Base-by-base conservation (phyloP, 345 rosid genomes). In the Moricandia arvensis region DNA sequence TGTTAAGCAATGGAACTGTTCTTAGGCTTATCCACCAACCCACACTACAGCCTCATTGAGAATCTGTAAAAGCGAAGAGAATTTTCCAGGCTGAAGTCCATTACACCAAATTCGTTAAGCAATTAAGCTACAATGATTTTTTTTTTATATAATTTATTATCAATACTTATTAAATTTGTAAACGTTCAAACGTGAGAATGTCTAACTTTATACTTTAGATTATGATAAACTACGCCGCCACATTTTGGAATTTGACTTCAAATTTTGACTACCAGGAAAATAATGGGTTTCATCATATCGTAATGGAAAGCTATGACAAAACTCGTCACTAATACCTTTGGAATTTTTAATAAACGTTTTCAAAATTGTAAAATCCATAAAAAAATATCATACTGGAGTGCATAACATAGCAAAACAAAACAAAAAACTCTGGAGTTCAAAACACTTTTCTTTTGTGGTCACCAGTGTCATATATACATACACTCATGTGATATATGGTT, bases 181-280 rank as follows among this genome's bases (percentile, higher is more conserved):
- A 35, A 55, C 33, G 15, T 31, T 24, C 45, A 51, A 57, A 63
- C 63, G 66, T 69, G 7, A 37, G 26, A 69, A 31, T 64, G 16
- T 57, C 8, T 57, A 33, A 64, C 72, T 31, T 57, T 47, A 27
- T 58, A 64, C 53, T 70, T 63, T 63, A 13, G 11, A 33, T 30
- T 63, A 70, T 24, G 38, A 43, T 68, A 53, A 21, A 4, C 7
- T 10, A 63, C 49, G 72, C 75, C 41, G 53, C 71, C 71, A 57
- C 24, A 57, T 18, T 71, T 64, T 43, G 16, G 53, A 77, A 15
- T 63, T 69, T 77, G 75, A 77, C 75, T 77, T 63, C 66, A 21
- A 69, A 69, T 63, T 63, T 18, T 58, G 66, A 55, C 37, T 47
- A 54, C 59, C 18, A 24, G 33, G 1, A 66, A 21, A 69, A 29